These are phyloP conservation scores for Cordyceps sp. DNA, from an alignment of 2,329 filamentous ascomycete genomes.

Conservation along the genomic window DNA sequence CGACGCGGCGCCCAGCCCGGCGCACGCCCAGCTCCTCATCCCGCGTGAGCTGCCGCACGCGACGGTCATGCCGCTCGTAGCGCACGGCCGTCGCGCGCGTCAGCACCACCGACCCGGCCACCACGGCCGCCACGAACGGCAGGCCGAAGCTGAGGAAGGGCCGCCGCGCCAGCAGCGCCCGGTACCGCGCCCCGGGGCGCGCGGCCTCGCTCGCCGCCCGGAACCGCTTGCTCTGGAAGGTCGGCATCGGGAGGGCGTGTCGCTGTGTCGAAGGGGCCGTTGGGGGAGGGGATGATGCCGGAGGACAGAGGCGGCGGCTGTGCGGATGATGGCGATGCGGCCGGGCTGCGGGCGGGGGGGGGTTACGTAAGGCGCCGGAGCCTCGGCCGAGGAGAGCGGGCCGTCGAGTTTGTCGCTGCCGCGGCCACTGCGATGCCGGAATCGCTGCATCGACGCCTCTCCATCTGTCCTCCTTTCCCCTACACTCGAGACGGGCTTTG, in stretches of 20 bases:
- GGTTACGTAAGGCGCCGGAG: no score
- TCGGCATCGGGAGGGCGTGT: conserved; percentile 10
- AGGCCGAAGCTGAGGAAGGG: conserved; percentile 90
- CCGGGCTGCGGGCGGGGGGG: no score
- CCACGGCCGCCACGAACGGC: conserved; percentile 41
- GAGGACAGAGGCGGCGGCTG: neutral
- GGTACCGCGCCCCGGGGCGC: conserved; percentile 61
- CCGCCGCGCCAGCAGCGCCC: conserved; percentile 53
- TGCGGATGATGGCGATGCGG: no score
- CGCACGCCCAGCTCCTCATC: conserved; percentile 78
- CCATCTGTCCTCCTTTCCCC: no score
- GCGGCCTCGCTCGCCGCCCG: conserved; percentile 48
- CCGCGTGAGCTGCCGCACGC: conserved; percentile 67
- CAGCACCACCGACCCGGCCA: conserved; percentile 70
- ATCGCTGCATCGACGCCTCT: no score
- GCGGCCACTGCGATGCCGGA: no score
- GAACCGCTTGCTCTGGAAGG: conserved; percentile 58
- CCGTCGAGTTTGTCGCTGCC: no score
- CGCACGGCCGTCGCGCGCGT: conserved; percentile 86
- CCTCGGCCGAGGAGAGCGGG: no score
- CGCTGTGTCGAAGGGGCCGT: no score
- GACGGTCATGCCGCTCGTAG: conserved; percentile 85
- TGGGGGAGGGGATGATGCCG: no score
- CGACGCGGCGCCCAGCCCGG: conserved; percentile 51
- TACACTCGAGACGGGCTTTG: no score